Evolutionary conservation across 2,329 filamentous ascomycete genomes (phyloP), one percentile per base, ranked within the genome.

Genomic region (Stachybotrys echinatus): DNA sequence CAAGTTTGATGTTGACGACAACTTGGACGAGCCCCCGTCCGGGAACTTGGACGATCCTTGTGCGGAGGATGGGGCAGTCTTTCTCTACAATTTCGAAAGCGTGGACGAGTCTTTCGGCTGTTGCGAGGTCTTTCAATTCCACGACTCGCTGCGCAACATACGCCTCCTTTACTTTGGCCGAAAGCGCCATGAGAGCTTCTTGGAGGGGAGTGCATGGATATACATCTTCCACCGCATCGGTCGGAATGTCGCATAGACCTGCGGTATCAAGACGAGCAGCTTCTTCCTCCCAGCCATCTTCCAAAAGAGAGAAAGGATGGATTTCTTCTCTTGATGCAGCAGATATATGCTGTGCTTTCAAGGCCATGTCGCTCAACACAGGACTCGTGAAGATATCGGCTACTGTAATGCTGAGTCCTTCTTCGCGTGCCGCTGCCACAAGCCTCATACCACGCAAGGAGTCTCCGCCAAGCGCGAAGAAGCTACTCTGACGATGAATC

Each of bases 191-290:
- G 2, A 82, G 67, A 2, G 73, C 76, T 57, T 80, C 77, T 52
- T 83, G 79, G 1, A 80, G 64, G 0, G 77, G 72, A 0, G 76
- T 77, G 61, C 76, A 80, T 2, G 78, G 77, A 48, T 79, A 82
- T 0, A 78, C 60, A 51, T 83, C 77, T 45, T 79, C 73, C 5
- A 80, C 61, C 19, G 47, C 45, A 2, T 60, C 53, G 6, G 61
- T 50, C 2, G 63, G 59, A 10, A 75, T 56, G 4, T 56, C 62
- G 52, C 75, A 77, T 6, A 74, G 61, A n/a, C 54, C 56, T 6
- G 72, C 68, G 10, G 68, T 68, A 14, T 75, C 71, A 0, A 51
- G 48, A 17, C 64, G 59, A 2, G 72, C 72, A 3, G 57, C 54
- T 17, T 67, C 58, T 12, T 58, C 51, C 0, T 59, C 53, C 67